Percentiles rank a stretch among this genome's conserved stretches.
Evolutionary conservation across 1,139 yeast species (phyloP).

Genomic region (Tardiomyces digboiensis): DNA sequence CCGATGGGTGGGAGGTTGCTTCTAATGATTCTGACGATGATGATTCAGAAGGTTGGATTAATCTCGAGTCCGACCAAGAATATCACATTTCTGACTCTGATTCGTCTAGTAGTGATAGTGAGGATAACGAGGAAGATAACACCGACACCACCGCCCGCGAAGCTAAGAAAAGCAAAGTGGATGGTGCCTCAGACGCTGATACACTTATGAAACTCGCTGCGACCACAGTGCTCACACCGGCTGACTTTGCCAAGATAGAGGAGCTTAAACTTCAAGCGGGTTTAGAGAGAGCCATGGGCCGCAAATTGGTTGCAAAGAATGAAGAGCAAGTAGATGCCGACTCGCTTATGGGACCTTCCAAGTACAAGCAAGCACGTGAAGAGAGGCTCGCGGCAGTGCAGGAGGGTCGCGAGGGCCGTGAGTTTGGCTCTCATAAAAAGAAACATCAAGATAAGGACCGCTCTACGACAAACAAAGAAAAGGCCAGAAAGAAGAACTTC

Average conservation of each 20-base stretch:
- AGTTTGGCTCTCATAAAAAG: constrained; percentile 82
- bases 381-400: constrained; percentile 79
- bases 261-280: constrained; percentile 83
- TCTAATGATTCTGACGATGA: constrained; percentile 61
- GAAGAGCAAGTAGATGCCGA: constrained; percentile 84
- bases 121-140: constrained; percentile 34
- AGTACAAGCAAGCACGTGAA: constrained; percentile 79
- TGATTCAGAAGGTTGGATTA: constrained; percentile 44
- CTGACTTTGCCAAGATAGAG: constrained; percentile 91
- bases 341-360: constrained; percentile 70
- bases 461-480: constrained; percentile 91
- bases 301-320: constrained; percentile 31
- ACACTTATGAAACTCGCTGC: constrained; percentile 54
- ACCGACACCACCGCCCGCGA: constrained; percentile 24
- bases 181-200: constrained; percentile 10
- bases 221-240: constrained; percentile 82
- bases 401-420: constrained; percentile 93
- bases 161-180: constrained; percentile 12
- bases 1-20: constrained; percentile 39
- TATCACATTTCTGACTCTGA: constrained; percentile 34
- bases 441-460: constrained; percentile 53
- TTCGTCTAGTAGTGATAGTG: constrained; percentile 7
- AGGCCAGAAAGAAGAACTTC: constrained; percentile 96
- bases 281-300: constrained; percentile 64
- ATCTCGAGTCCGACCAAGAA: constrained; percentile 45